phyloP scores from a whole-genome alignment of 2,329 filamentous ascomycete genomes.

The Diaporthe amygdali region DNA sequence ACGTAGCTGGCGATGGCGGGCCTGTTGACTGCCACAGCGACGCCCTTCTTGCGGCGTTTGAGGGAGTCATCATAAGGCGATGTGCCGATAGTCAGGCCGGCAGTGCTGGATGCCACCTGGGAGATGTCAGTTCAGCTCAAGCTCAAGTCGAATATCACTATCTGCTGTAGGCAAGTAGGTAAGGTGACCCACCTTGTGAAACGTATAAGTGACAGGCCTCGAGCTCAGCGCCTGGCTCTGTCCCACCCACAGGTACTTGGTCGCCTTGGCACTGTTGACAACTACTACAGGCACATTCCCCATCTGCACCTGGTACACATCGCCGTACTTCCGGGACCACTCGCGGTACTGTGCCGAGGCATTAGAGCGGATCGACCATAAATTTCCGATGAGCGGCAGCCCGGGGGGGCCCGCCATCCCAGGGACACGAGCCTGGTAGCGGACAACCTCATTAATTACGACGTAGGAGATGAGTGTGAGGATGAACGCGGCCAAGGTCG shows the following conservation, averaged over 20 bases:
- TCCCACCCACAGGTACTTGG: constrained; percentile 68
- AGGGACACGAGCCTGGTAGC: constrained; percentile 47
- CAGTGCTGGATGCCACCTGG: constrained; percentile 40
- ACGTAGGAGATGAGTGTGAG: constrained; percentile 47
- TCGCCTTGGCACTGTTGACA: constrained; percentile 70
- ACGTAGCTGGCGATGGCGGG: constrained; percentile 71
- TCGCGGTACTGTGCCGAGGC: constrained; percentile 57
- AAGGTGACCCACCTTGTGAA: constrained; percentile 61
- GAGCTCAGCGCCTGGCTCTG: constrained; percentile 71
- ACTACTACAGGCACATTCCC: constrained; percentile 64
- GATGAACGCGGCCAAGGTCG: not conserved
- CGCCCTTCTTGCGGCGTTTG: constrained; percentile 68
- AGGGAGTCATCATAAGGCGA: constrained; percentile 73
- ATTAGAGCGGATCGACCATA: constrained; percentile 59
- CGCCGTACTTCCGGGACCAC: constrained; percentile 36
- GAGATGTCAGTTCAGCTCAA: not conserved
- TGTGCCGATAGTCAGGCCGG: constrained; percentile 59
- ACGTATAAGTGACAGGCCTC: constrained; percentile 67
- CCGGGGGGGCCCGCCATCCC: constrained; percentile 54
- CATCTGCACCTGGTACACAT: constrained; percentile 40
- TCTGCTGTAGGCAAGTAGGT: too few relatives aligned
- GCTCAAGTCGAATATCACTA: not conserved
- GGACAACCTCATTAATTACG: constrained; percentile 54
- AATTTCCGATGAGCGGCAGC: constrained; percentile 59
- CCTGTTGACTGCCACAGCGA: constrained; percentile 69